phyloP scores from a whole-genome alignment of 495 filamentous ascomycete genomes.

The Talaromyces adpressus region DNA sequence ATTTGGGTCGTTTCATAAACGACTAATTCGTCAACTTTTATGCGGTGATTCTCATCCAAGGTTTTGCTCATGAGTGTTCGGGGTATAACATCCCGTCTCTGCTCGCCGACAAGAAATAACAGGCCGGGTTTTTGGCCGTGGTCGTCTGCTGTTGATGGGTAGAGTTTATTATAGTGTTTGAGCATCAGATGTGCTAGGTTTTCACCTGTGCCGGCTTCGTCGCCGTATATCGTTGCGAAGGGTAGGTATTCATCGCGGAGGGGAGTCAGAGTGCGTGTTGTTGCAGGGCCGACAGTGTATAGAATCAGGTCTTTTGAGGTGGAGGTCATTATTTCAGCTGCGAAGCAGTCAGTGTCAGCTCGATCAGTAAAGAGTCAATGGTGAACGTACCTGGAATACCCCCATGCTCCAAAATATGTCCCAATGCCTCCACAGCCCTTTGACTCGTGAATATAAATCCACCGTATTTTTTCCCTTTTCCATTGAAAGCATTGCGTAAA shows the following conservation, averaged over 20 bases:
- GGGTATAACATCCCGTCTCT: slow-evolving; percentile 82
- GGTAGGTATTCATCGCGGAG: slow-evolving; percentile 38
- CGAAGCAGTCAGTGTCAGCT: not conserved
- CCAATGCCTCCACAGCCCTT: slow-evolving; percentile 83
- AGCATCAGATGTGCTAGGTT: slow-evolving; percentile 70
- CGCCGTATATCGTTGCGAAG: slow-evolving; percentile 57
- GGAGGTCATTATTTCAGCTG: slow-evolving; percentile 13
- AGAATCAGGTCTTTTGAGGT: slow-evolving; percentile 50
- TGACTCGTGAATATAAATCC: slow-evolving; percentile 93
- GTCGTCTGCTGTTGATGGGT: slow-evolving; percentile 11
- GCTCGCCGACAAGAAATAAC: slow-evolving; percentile 83
- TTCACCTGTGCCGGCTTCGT: slow-evolving; percentile 76
- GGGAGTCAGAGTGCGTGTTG: slow-evolving; percentile 60
- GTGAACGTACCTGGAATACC: not conserved
- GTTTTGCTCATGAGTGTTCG: slow-evolving; percentile 54
- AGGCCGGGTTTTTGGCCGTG: slow-evolving; percentile 49
- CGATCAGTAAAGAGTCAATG: not conserved
- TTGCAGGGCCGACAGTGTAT: slow-evolving; percentile 92
- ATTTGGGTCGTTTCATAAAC: slow-evolving; percentile 83
- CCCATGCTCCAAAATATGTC: slow-evolving; percentile 35
- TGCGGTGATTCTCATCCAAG: slow-evolving; percentile 33
- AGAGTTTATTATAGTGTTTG: slow-evolving; percentile 50
- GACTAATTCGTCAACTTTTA: slow-evolving; percentile 66
- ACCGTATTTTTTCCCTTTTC: slow-evolving; percentile 49
- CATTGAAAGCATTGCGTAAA: slow-evolving; percentile 6